Evolutionary conservation across 495 filamentous ascomycete species (phyloP), one percentile per base, ranked within the genome.

Genomic region (Penicillium argentinense): DNA sequence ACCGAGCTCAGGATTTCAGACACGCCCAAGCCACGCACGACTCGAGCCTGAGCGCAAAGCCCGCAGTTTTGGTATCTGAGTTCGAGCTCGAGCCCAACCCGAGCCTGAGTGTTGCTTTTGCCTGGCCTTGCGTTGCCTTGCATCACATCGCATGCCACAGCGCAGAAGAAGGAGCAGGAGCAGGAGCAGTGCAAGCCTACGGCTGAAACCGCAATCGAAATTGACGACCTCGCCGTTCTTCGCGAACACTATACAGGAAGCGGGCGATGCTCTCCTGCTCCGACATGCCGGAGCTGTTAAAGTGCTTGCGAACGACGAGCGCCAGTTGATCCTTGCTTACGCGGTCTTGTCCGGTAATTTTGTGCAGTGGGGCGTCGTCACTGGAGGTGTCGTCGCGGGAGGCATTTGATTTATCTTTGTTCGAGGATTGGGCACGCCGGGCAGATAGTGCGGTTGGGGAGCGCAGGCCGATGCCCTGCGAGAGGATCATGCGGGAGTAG

Each of bases 221-320:
- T 39, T 72, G 66, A 18, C 68, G 55, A 21, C 72, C 72, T 27
- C 68, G 53, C 24, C 70, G 57, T 39, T 74, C 73, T 49, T 75
- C 72, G n/a, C 73, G 71, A 16, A 91, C 85, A 51, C 87, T 91
- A 69, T 97, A 95, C 38, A 93, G 59, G 60, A 96, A 87, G 53
- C 89, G 83, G 14, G 91, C 89, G 43, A 95, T 87, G 24, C 89
- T 85, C 57, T 96, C 91, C 53, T 84, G 89, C 66, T 97, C 91
- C 42, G 83, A 84, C 9, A 96, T 80, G 8, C 86, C 88, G 38
- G 87, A 76, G 17, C 82, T 84, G 60, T 96, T 96, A 66, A 97
- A 96, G 63, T 96, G 88, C 70, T 91, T 95, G 47, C 91, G 73
- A 18, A 93, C 89, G 8, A 85, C 76, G 45, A 83, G 76, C n/a